Base-by-base conservation (phyloP, 1,139 yeast genomes). In the Nakaseomyces sp. region DNA sequence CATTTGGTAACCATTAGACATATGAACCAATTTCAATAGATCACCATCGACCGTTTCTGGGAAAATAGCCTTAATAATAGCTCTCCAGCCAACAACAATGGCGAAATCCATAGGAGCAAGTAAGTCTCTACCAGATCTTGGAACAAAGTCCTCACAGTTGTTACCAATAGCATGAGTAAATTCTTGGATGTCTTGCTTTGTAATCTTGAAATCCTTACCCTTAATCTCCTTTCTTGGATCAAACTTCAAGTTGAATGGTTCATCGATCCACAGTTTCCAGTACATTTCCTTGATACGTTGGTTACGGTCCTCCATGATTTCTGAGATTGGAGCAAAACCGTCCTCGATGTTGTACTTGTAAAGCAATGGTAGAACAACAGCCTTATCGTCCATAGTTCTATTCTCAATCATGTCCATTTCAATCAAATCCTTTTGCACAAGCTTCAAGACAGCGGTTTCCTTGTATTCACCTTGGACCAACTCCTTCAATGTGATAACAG, bases 21-120 rank as follows among this genome's bases (percentile, higher is more conserved):
- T 72, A 66, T 91, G 99, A 46, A 91, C 98, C 63, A 91, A 77
- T 65, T 84, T 84, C 70, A 91, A 75, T 61, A 91, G 75, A 65
- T 91, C 98, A 69, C 98, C 98, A 66, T 93, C 97, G 57, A 93
- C 94, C 51, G 81, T 79, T 66, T 79, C 79, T 46, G 98, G 98
- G 93, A 91, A 93, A 56, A 91, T 86, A 19, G 97, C 91, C 71
- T 84, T 87, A 71, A 91, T 89, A 62, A 93, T 89, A 43, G 96
- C 95, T 71, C 83, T 84, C 99, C 99, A 91, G 41, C 98, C 98
- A 59, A 89, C 78, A 48, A 93, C 97, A 67, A 91, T 91, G 44
- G 98, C 97, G 63, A 89, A 93, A 72, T 91, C 99, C 97, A 91
- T 91, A 60, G 99, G 99, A 43, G 98, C 98, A 58, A 79, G 74